Conservation (phyloP, 176 grass and related monocot genomes). For the Phyllostachys edulis region DNA sequence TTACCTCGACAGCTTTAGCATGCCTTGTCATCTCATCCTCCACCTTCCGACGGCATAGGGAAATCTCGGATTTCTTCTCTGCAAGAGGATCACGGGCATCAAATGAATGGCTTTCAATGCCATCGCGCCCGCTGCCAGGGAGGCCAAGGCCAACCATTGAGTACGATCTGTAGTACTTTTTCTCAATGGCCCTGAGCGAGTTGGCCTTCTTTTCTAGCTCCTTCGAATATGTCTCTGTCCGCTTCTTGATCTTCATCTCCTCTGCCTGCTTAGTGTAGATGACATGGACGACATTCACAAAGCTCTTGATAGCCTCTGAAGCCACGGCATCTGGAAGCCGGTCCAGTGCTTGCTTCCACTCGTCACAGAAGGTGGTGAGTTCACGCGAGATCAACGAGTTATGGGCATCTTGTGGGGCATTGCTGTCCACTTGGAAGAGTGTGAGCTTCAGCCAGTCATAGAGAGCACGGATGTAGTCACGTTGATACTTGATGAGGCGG, state of each 20-base stretch:
- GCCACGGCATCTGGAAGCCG: constrained; percentile 88
- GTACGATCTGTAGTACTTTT: constrained; percentile 95
- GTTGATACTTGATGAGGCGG: constrained; percentile 82
- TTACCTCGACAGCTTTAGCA: constrained; percentile 78
- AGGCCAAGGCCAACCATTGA: constrained; percentile 82
- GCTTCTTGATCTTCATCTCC: constrained; percentile 91
- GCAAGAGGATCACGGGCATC: constrained; percentile 84
- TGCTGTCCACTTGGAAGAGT: constrained; percentile 68
- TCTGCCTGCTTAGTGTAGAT: constrained; percentile 96
- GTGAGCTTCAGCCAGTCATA: constrained; percentile 95
- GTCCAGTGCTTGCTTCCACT: constrained; percentile 98
- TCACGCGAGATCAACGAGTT: constrained; percentile 64
- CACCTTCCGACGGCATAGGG: constrained; percentile 67
- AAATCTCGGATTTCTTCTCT: constrained; percentile 88
- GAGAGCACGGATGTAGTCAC: constrained; percentile 76
- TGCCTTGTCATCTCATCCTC: constrained; percentile 91
- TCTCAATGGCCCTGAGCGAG: constrained; percentile 77
- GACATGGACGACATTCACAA: constrained; percentile 82
- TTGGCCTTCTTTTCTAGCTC: constrained; percentile 92
- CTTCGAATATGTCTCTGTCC: constrained; percentile 64
- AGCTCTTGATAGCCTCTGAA: constrained; percentile 95
- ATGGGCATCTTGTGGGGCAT: constrained; percentile 53
- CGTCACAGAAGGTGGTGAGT: constrained; percentile 86
- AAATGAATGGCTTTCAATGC: constrained; percentile 56
- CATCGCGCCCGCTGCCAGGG: constrained; percentile 62